phyloP scores from a whole-genome alignment of 1,139 yeast species.

The Blastobotrys malaysiensis region DNA sequence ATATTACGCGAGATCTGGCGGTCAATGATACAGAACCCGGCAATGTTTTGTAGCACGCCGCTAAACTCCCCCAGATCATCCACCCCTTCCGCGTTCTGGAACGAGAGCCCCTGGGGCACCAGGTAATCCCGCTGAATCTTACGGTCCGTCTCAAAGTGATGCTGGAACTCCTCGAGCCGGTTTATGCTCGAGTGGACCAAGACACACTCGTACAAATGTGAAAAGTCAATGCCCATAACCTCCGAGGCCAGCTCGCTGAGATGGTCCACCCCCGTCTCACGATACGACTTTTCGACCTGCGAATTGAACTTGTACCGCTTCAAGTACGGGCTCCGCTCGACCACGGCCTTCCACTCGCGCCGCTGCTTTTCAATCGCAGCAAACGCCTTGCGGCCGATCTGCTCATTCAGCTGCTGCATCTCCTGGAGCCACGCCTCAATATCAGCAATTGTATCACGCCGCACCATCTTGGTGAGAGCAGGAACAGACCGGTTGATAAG shows the following conservation, averaged over 20 bases:
- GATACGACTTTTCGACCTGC: slow-evolving; percentile 71
- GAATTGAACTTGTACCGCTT: slow-evolving; percentile 70
- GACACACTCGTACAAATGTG: slow-evolving; percentile 74
- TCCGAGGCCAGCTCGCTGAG: slow-evolving; percentile 5
- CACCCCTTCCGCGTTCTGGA: slow-evolving; percentile 13
- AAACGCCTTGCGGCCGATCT: slow-evolving; percentile 57
- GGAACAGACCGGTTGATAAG: slow-evolving; percentile 63
- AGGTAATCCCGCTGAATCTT: slow-evolving; percentile 68
- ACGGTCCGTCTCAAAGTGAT: slow-evolving; percentile 67
- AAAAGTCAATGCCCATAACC: slow-evolving; percentile 43
- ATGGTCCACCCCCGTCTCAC: slow-evolving; percentile 47
- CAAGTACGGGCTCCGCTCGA: slow-evolving; percentile 41
- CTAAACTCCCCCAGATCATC: slow-evolving; percentile 23
- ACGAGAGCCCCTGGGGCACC: slow-evolving; percentile 42
- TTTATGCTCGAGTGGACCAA: slow-evolving; percentile 74
- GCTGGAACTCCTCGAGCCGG: slow-evolving; percentile 53
- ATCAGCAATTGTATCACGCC: slow-evolving; percentile 71
- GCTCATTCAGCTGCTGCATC: slow-evolving; percentile 54
- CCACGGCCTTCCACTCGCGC: slow-evolving; percentile 49
- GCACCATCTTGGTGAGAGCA: slow-evolving; percentile 64
- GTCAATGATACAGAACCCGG: slow-evolving; percentile 77
- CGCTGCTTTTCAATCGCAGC: slow-evolving; percentile 52
- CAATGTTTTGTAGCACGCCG: slow-evolving; percentile 46
- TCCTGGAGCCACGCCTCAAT: slow-evolving; percentile 66
- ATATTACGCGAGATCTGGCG: slow-evolving; percentile 56